These are phyloP conservation scores for Tylopilus sp. DNA, from an alignment of 768 basidiomycete genomes.

Conservation along the genomic window DNA sequence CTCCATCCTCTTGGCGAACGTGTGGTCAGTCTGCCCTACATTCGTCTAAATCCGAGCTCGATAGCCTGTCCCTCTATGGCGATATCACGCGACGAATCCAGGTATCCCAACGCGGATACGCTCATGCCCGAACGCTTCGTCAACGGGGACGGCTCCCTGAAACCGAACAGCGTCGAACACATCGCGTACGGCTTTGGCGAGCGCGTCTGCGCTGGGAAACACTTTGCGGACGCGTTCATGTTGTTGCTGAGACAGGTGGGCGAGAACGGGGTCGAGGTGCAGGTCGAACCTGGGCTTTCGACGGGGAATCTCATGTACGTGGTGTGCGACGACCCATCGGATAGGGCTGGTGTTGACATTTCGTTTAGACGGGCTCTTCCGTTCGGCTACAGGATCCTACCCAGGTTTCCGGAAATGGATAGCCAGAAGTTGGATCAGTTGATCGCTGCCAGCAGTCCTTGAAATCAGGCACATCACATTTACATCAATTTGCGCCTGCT, in stretches of 20 bases:
- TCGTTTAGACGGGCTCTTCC: background rate
- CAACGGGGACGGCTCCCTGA: background rate
- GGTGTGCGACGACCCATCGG: too few species aligned
- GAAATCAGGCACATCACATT: background rate
- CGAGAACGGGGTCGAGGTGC: background rate
- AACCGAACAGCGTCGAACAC: background rate
- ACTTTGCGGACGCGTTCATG: background rate
- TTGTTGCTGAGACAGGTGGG: too few species aligned
- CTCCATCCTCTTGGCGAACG: background rate
- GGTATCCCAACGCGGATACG: background rate
- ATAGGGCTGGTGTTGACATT: too few species aligned
- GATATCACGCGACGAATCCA: background rate
- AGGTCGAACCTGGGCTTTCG: background rate
- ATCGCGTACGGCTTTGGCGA: background rate
- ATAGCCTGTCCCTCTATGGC: too few species aligned
- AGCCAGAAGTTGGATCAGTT: background rate
- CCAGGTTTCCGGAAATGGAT: background rate
- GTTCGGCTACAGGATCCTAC: background rate
- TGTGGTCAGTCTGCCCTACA: too few species aligned
- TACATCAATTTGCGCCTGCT: background rate
- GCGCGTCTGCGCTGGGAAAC: background rate
- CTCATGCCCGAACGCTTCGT: background rate
- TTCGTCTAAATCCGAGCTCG: too few species aligned
- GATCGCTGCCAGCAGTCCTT: background rate
- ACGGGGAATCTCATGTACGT: background rate